A percentile compares a stretch with the other conserved stretches of the same genome.
Conservation (phyloP, 2,329 filamentous ascomycete species). For the Fusarium begoniae region DNA sequence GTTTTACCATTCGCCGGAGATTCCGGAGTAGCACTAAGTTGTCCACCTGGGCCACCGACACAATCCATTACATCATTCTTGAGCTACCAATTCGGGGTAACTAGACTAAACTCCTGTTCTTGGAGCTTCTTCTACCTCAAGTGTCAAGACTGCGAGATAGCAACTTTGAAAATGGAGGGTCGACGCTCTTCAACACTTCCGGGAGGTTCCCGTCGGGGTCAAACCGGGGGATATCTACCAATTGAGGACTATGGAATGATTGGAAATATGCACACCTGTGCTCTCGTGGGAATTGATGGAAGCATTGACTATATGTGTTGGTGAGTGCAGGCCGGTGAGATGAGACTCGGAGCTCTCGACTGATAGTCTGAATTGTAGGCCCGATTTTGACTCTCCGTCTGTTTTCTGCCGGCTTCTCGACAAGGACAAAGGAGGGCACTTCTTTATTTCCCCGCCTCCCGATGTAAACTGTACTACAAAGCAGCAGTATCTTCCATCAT, state of each 20-base stretch:
- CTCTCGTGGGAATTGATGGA: slow-evolving; percentile 77
- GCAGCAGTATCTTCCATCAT: slow-evolving; percentile 79
- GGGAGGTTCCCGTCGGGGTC: slow-evolving; percentile 45
- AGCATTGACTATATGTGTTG: slow-evolving; percentile 83
- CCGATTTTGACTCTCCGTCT: slow-evolving; percentile 80
- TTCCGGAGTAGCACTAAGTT: slow-evolving; percentile 1
- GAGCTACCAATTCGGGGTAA: neutral
- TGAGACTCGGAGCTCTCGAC: neutral
- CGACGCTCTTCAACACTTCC: slow-evolving; percentile 47
- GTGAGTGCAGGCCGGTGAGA: slow-evolving; percentile 49
- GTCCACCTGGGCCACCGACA: slow-evolving; percentile 12
- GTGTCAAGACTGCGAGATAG: neutral
- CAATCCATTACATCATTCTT: slow-evolving; percentile 38
- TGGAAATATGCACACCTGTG: slow-evolving; percentile 82
- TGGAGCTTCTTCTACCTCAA: neutral
- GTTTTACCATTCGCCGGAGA: slow-evolving; percentile 5
- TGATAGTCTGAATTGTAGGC: slow-evolving; percentile 57
- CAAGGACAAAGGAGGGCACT: slow-evolving; percentile 78
- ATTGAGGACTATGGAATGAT: slow-evolving; percentile 85
- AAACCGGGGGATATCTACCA: slow-evolving; percentile 62
- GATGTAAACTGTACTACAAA: slow-evolving; percentile 71
- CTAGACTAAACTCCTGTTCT: neutral
- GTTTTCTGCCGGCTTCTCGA: slow-evolving; percentile 80
- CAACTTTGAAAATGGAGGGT: slow-evolving; percentile 44
- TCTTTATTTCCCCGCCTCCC: slow-evolving; percentile 68